Evolutionary conservation across 106 monocot genomes (phyloP).

Genomic region (Dendrobium chrysotoxum): DNA sequence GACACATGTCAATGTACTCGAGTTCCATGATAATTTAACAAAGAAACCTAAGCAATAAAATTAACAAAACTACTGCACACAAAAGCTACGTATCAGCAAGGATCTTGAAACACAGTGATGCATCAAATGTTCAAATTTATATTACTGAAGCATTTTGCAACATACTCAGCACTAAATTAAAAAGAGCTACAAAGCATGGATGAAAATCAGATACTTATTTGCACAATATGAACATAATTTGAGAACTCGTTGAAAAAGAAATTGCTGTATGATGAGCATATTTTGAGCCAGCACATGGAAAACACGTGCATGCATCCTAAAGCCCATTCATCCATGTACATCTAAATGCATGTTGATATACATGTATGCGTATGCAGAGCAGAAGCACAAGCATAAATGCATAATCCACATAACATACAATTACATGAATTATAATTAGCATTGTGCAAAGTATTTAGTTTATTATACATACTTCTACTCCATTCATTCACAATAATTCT

Average conservation of each 20-base stretch:
- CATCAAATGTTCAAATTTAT: not conserved
- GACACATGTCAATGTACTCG: not conserved
- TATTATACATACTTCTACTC: too few relatives aligned
- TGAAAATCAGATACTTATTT: not conserved
- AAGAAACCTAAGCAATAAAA: not conserved
- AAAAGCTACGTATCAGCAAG: not conserved
- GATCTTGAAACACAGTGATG: not conserved
- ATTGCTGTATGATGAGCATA: not conserved
- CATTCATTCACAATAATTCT: too few relatives aligned
- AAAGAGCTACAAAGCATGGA: not conserved
- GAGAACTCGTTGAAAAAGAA: too few relatives aligned
- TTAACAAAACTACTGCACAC: not conserved
- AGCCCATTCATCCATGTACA: too few relatives aligned
- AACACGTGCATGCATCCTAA: too few relatives aligned
- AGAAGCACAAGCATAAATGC: too few relatives aligned
- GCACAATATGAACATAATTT: not conserved
- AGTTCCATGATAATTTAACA: not conserved
- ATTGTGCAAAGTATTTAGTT: too few relatives aligned
- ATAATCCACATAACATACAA: too few relatives aligned
- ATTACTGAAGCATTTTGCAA: not conserved
- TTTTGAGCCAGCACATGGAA: not conserved
- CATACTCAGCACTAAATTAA: not conserved
- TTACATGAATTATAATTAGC: too few relatives aligned
- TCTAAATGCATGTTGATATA: too few relatives aligned
- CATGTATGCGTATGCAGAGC: too few relatives aligned